These are phyloP conservation scores for Ambrosiella xylebori DNA, from an alignment of 2,329 filamentous ascomycete species.

Conservation along the genomic window DNA sequence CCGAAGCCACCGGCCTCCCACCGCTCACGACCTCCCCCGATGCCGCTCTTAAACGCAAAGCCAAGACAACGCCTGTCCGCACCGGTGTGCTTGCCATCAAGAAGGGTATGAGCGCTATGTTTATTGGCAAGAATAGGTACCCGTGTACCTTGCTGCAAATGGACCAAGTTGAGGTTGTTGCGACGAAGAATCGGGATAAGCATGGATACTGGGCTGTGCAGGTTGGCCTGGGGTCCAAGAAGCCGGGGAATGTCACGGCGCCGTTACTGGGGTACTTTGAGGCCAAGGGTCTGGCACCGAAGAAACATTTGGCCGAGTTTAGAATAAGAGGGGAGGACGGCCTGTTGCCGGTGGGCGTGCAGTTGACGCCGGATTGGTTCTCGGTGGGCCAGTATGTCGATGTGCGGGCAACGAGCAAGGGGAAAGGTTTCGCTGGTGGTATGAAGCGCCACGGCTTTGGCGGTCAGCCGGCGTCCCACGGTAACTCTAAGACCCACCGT, in stretches of 20 bases:
- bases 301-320: conserved; percentile 74
- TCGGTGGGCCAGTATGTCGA: conserved; percentile 80
- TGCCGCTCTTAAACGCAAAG: conserved; percentile 41
- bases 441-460: conserved; percentile 92
- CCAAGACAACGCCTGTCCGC: conserved; percentile 44
- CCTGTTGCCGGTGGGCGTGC: conserved; percentile 56
- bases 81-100: conserved; percentile 76
- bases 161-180: conserved; percentile 77
- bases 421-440: conserved; percentile 88
- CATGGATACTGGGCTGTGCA: conserved; percentile 94
- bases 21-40: conserved; percentile 39
- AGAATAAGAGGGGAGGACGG: conserved; percentile 58
- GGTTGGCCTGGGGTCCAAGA: conserved; percentile 61
- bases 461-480: conserved; percentile 83
- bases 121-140: conserved; percentile 59
- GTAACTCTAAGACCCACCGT: conserved; percentile 86
- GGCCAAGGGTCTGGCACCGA: conserved; percentile 62
- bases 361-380: conserved; percentile 80
- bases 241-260: conserved; percentile 59
- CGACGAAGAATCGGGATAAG: conserved; percentile 60
- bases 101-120: conserved; percentile 90
- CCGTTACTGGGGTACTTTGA: conserved; percentile 81
- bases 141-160: conserved; percentile 88
- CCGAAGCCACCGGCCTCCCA: conserved; percentile 37
- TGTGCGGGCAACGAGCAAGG: conserved; percentile 58